phyloP scores from a whole-genome alignment of 805 yeast species.

The Blastobotrys parvus region DNA sequence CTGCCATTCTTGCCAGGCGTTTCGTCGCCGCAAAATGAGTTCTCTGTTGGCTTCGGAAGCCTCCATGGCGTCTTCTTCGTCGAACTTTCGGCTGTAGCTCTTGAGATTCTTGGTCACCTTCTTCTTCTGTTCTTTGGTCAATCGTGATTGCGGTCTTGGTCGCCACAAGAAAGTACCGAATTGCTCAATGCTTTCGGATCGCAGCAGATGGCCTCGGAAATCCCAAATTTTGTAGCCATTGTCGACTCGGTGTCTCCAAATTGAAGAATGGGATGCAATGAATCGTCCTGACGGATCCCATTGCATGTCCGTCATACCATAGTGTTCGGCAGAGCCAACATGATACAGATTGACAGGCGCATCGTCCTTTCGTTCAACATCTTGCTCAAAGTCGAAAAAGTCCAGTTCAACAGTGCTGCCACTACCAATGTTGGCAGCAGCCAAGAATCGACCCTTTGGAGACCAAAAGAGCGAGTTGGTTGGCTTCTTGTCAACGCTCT shows the following conservation, averaged over 20 bases:
- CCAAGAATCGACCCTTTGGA: slow-evolving; percentile 85
- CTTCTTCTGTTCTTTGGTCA: slow-evolving; percentile 74
- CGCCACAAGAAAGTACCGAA: slow-evolving; percentile 94
- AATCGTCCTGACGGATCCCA: slow-evolving; percentile 98
- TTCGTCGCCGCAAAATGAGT: slow-evolving; percentile 75
- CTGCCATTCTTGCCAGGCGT: slow-evolving; percentile 76
- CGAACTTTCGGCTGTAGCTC: slow-evolving; percentile 87
- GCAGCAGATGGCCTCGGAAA: slow-evolving; percentile 66
- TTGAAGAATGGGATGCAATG: slow-evolving; percentile 79
- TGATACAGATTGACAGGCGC: slow-evolving; percentile 47
- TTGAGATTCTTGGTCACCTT: slow-evolving; percentile 82
- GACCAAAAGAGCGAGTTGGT: slow-evolving; percentile 76
- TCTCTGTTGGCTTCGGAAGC: slow-evolving; percentile 89
- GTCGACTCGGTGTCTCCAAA: slow-evolving; percentile 75
- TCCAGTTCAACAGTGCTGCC: slow-evolving; percentile 56
- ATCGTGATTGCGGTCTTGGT: slow-evolving; percentile 82
- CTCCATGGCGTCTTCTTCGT: slow-evolving; percentile 92
- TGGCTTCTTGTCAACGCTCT: slow-evolving; percentile 51
- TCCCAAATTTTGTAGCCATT: slow-evolving; percentile 88
- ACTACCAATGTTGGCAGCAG: slow-evolving; percentile 38
- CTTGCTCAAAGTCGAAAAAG: slow-evolving; percentile 78
- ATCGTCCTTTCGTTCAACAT: slow-evolving; percentile 43
- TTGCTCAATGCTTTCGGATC: slow-evolving; percentile 70
- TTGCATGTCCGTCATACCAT: slow-evolving; percentile 71
- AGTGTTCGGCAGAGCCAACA: slow-evolving; percentile 54